Conservation (phyloP, 208 protist species). For the Porcisia deanei region DNA sequence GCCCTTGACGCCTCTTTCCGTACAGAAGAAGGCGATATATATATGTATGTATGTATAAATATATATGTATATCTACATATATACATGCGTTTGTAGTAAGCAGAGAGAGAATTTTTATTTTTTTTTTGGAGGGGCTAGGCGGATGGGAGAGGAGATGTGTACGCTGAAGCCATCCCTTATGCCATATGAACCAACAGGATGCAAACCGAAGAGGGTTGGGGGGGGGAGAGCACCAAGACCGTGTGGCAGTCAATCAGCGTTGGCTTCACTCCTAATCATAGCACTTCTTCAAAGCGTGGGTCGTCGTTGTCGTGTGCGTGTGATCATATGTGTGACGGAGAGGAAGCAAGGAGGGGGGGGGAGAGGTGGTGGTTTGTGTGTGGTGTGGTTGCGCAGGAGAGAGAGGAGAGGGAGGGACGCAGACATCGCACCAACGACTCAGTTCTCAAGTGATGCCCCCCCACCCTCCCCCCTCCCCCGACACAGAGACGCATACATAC, state of each 20-base stretch:
- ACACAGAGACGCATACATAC: background rate
- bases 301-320: background rate
- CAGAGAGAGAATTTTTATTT: too few relatives aligned
- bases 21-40: too few relatives aligned
- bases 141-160: too few relatives aligned
- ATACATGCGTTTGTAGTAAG: too few relatives aligned
- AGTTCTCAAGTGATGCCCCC: background rate
- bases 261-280: background rate
- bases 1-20: too few relatives aligned
- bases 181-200: too few relatives aligned
- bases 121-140: too few relatives aligned
- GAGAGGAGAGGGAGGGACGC: background rate
- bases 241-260: too few relatives aligned
- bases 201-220: background rate
- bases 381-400: background rate
- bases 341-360: background rate
- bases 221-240: background rate
- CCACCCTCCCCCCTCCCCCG: background rate
- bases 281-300: background rate
- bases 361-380: background rate
- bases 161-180: too few relatives aligned
- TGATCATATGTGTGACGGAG: background rate
- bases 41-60: background rate
- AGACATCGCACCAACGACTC: background rate
- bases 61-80: background rate